Percentiles rank a stretch among this genome's conserved stretches.
Conservation (phyloP, 331 rosid genomes). For the Spiraea crenata region DNA sequence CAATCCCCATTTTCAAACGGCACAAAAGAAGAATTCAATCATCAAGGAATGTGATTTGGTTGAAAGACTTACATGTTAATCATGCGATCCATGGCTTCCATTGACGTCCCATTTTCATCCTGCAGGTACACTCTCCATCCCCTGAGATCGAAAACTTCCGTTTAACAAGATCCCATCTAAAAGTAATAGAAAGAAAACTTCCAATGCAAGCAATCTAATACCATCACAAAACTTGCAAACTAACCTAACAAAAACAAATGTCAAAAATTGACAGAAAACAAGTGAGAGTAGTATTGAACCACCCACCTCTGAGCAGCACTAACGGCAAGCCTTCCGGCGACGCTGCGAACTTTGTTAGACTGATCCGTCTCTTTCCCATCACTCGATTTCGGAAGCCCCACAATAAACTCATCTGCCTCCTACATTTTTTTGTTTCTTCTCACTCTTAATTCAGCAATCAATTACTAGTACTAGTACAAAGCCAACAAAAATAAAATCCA, state of each 20-base stretch:
- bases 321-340: slow-evolving; percentile 78
- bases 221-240: too few relatives aligned
- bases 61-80: slow-evolving; percentile 48
- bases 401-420: slow-evolving; percentile 86
- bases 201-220: neutral
- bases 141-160: slow-evolving; percentile 44
- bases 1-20: neutral
- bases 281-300: neutral
- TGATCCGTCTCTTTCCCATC: slow-evolving; percentile 85
- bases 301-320: slow-evolving; percentile 75
- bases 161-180: neutral
- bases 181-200: neutral
- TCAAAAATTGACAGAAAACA: neutral
- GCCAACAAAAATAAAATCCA: neutral
- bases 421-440: slow-evolving; percentile 25
- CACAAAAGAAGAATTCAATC: neutral
- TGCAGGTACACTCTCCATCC: slow-evolving; percentile 92
- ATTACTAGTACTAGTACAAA: neutral
- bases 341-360: slow-evolving; percentile 75
- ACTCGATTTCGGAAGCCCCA: slow-evolving; percentile 78
- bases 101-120: slow-evolving; percentile 89
- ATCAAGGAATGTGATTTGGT: neutral
- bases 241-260: neutral
- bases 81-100: slow-evolving; percentile 65
- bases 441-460: neutral